A percentile compares a stretch with the other conserved stretches of the same genome.
Evolutionary conservation across 2,329 filamentous ascomycete species (phyloP).

Genomic region (Knufia fluminis): DNA sequence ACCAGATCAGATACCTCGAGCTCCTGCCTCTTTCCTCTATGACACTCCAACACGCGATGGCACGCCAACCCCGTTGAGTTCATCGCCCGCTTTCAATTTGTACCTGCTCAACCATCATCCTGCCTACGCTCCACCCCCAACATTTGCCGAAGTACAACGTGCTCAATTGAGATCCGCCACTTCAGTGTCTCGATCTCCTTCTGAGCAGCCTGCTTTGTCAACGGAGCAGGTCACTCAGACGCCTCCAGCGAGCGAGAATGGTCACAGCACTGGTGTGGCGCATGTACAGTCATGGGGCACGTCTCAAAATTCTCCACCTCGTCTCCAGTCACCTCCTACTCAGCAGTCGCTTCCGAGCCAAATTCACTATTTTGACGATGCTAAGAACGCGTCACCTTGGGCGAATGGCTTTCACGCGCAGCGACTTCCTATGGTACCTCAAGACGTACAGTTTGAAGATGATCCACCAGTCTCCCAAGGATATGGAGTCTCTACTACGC

Average conservation of each 20-base stretch:
- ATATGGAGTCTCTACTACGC: neutral
- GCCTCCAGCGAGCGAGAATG: neutral
- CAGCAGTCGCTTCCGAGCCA: neutral
- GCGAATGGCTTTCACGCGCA: neutral
- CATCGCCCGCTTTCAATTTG: conserved; percentile 1
- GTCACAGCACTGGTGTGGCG: neutral
- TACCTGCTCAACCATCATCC: conserved; percentile 6
- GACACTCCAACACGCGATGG: conserved; percentile 1
- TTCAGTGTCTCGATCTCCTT: neutral
- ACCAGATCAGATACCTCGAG: conserved; percentile 9
- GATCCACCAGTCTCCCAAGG: neutral
- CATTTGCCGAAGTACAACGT: neutral
- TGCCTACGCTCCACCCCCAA: neutral
- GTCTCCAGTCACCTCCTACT: neutral
- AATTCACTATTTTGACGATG: neutral
- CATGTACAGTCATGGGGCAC: neutral
- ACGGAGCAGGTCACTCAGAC: neutral
- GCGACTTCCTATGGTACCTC: conserved; percentile 1
- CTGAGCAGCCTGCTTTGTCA: neutral
- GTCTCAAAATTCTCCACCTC: neutral
- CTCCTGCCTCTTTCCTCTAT: conserved; percentile 7
- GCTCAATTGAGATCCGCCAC: neutral
- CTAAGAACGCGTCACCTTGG: neutral
- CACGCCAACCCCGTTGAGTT: neutral
- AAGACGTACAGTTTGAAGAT: neutral